These are phyloP conservation scores for Trichoderma lentiforme DNA, from an alignment of 2,329 filamentous ascomycete species.

Conservation along the genomic window DNA sequence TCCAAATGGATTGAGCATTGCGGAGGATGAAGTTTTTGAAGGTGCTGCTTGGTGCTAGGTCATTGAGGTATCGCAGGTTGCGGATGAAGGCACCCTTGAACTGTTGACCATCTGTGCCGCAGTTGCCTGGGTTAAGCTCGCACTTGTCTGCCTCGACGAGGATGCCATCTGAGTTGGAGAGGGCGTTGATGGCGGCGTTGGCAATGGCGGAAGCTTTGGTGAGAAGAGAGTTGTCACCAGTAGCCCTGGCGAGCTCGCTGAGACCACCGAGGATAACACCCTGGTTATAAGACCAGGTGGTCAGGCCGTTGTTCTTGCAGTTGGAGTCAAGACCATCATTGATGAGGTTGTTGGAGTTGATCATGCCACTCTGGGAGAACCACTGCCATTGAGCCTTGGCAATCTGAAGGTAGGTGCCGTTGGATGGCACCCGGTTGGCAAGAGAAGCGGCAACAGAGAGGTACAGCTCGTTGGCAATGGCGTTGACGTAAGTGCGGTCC, in stretches of 20 bases:
- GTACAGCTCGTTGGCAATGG: slow-evolving; percentile 58
- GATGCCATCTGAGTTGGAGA: slow-evolving; percentile 45
- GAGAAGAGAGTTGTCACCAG: slow-evolving; percentile 40
- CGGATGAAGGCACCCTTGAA: slow-evolving; percentile 72
- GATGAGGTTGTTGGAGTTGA: slow-evolving; percentile 48
- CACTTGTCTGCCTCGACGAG: slow-evolving; percentile 40
- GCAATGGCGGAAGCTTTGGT: slow-evolving; percentile 47
- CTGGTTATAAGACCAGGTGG: slow-evolving; percentile 57
- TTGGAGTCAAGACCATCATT: slow-evolving; percentile 50
- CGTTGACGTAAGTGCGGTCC: slow-evolving; percentile 48
- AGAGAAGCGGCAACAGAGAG: slow-evolving; percentile 51
- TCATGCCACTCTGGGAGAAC: slow-evolving; percentile 50
- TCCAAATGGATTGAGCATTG: slow-evolving; percentile 67
- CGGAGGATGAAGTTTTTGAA: slow-evolving; percentile 54
- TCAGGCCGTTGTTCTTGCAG: slow-evolving; percentile 51
- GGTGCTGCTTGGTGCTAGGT: slow-evolving; percentile 44
- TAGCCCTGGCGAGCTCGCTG: slow-evolving; percentile 49
- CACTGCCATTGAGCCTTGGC: slow-evolving; percentile 52
- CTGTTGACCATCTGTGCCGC: slow-evolving; percentile 52
- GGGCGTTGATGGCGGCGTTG: slow-evolving; percentile 45
- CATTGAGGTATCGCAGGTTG: slow-evolving; percentile 58
- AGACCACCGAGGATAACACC: slow-evolving; percentile 55
- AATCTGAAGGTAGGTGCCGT: slow-evolving; percentile 43
- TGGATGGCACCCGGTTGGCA: slow-evolving; percentile 45
- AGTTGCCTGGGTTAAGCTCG: slow-evolving; percentile 35